Evolutionary conservation across 2,329 filamentous ascomycete genomes (phyloP).

Genomic region (Scytalidium lignicola): DNA sequence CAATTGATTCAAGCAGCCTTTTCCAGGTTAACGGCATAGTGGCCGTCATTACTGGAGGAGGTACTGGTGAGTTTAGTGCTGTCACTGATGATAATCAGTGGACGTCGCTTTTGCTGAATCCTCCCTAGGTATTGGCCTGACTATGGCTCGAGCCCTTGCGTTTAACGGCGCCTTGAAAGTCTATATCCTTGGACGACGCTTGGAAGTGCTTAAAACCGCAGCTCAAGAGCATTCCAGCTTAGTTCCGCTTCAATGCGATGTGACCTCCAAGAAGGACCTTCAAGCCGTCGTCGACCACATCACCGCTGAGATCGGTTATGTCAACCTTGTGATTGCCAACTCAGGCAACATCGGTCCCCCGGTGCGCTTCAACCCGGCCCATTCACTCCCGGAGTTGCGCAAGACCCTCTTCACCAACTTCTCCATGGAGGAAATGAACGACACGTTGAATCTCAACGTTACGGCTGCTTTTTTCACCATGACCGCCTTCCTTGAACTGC

Average conservation of each 20-base stretch:
- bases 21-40: too few species aligned
- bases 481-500: constrained; percentile 61
- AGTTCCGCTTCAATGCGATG: constrained; percentile 42
- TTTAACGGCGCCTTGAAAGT: constrained; percentile 49
- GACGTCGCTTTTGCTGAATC: too few species aligned
- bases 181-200: constrained; percentile 51
- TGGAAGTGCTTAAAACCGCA: constrained; percentile 40
- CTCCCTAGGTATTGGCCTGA: constrained; percentile 55
- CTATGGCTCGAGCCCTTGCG: constrained; percentile 49
- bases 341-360: constrained; percentile 55
- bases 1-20: too few species aligned
- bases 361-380: constrained; percentile 35
- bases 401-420: constrained; percentile 24
- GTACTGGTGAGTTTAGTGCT: too few species aligned
- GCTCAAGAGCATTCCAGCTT: constrained; percentile 7
- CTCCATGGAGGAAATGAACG: constrained; percentile 56
- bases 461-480: constrained; percentile 63
- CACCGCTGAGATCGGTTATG: constrained; percentile 46
- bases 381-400: too few species aligned
- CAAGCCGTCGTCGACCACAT: constrained; percentile 49
- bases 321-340: constrained; percentile 58
- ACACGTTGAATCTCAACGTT: constrained; percentile 60
- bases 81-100: too few species aligned
- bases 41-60: too few species aligned
- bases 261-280: constrained; percentile 58